phyloP scores from a whole-genome alignment of 1,139 yeast species.

The Williopsis jadinii region DNA sequence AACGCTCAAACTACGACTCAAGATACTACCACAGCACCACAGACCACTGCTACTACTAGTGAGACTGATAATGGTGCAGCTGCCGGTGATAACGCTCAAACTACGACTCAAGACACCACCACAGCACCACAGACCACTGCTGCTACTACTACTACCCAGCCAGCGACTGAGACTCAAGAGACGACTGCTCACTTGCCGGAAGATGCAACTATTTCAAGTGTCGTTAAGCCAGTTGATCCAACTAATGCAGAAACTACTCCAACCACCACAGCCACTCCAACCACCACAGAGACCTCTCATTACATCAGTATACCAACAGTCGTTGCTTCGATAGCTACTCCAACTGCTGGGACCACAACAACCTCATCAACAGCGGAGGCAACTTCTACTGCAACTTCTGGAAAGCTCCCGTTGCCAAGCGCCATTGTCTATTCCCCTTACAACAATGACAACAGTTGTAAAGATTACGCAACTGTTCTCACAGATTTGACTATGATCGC shows the following conservation, averaged over 20 bases:
- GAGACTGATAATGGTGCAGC: conserved; percentile 3
- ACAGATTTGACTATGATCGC: conserved; percentile 54
- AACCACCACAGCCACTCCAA: conserved; percentile 9
- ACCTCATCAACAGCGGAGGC: conserved; percentile 16
- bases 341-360: conserved; percentile 12
- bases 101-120: conserved; percentile 1
- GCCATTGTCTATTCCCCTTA: conserved; percentile 80
- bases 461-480: conserved; percentile 43
- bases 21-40: too few species aligned
- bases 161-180: conserved; percentile 3
- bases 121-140: too few species aligned
- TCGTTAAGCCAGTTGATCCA: not conserved
- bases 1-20: not conserved
- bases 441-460: conserved; percentile 60
- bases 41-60: conserved; percentile 8
- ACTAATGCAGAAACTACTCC: conserved; percentile 9
- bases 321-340: conserved; percentile 2
- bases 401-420: conserved; percentile 35
- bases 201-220: too few species aligned
- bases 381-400: conserved; percentile 14
- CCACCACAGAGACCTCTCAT: conserved; percentile 8
- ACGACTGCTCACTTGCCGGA: too few species aligned
- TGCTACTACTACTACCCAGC: not conserved
- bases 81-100: not conserved
- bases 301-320: conserved; percentile 7